Base-by-base conservation (phyloP, 2,329 filamentous ascomycete species). In the Coniella vitis region DNA sequence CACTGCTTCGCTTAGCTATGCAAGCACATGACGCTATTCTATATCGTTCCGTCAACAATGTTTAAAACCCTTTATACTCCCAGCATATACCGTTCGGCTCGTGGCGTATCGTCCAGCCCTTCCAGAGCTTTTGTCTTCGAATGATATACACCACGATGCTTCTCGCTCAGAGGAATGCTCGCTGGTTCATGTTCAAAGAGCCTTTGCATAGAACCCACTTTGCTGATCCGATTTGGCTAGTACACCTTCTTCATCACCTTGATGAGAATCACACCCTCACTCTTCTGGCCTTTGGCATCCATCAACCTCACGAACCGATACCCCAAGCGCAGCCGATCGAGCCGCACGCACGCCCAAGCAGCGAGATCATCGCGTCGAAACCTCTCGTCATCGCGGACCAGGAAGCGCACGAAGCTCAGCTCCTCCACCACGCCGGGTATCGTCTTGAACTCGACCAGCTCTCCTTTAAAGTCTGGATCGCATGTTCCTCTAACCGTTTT, bases 301-400 rank as follows among this genome's bases (percentile, higher is more conserved):
- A 86, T 73, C 50, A 97, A 69, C 58, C 84, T 85, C 48, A 97
- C 72, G 56, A 95, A 81, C 10, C 90, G 75, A 57, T 87, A 86
- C 1, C 93, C 91, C 31, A 77, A 70, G 52, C 81, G 80, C 51
- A 96, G 65, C 7, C 90, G 78, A 66, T 96, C 90, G 19, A 97
- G 77, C 35, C 90, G 78, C 57, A 95, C 83, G 61, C 90, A 95
- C 2, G 87, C 83, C 93, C 93, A 97, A 3, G 86, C 89, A 10
- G 89, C 84, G 49, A 95, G 66, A 51, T 85, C 78, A 60, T 97
- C 90, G 19, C 44, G 41, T 54, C 78, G 76, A 4, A 84, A 82
- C 56, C 90, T 79, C 65, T 91, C 86, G 57, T 95, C 86, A 63
- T 97, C 88, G 65, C 90, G 86, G 56, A 97, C 75, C 58, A 94